phyloP scores from a whole-genome alignment of 805 yeast genomes.

The Metschnikowia dekortorum region DNA sequence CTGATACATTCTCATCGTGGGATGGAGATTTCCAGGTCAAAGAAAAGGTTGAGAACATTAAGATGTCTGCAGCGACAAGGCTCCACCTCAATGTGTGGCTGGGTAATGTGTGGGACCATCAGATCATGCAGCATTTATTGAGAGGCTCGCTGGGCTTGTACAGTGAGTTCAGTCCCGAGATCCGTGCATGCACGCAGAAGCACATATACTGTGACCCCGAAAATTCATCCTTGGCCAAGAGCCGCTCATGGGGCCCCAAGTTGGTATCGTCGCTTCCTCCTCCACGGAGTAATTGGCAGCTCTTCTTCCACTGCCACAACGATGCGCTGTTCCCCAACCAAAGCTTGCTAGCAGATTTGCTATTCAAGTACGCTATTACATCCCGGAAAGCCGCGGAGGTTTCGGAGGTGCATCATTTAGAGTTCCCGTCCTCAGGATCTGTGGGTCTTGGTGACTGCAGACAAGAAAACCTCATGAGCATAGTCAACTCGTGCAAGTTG shows the following conservation, averaged over 20 bases:
- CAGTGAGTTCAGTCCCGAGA: constrained; percentile 7
- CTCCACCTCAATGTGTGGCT: constrained; percentile 60
- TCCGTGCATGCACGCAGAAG: not conserved
- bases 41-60: constrained; percentile 78
- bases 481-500: constrained; percentile 67
- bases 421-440: constrained; percentile 83
- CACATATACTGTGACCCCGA: constrained; percentile 14
- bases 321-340: constrained; percentile 52
- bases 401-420: constrained; percentile 30
- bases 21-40: constrained; percentile 62
- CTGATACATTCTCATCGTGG: constrained; percentile 38
- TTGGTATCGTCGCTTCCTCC: constrained; percentile 25
- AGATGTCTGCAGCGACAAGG: constrained; percentile 76
- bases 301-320: constrained; percentile 57
- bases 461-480: constrained; percentile 55
- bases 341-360: constrained; percentile 30
- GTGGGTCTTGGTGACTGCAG: constrained; percentile 69
- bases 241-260: not conserved
- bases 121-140: constrained; percentile 27
- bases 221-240: constrained; percentile 9
- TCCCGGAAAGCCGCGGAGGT: constrained; percentile 20
- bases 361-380: constrained; percentile 30
- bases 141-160: constrained; percentile 5
- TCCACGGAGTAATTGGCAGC: constrained; percentile 52
- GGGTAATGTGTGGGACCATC: constrained; percentile 77